phyloP scores from a whole-genome alignment of 2,329 filamentous ascomycete species.

The Alternaria incomplexa region DNA sequence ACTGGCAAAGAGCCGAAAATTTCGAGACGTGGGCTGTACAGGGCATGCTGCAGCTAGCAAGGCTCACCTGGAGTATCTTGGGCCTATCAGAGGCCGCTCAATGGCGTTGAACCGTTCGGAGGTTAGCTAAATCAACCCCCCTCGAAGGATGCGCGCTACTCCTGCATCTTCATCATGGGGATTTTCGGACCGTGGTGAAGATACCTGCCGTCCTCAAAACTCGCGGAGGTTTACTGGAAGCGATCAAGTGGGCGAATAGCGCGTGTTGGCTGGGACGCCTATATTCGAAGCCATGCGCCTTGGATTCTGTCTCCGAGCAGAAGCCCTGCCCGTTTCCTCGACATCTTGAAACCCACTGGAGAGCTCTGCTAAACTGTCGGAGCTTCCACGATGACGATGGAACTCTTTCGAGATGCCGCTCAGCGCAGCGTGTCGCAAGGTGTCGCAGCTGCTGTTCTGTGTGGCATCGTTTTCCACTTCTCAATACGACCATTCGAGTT shows the following conservation, averaged over 20 bases:
- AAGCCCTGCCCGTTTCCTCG: background rate
- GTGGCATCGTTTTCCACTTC: slow-evolving; percentile 29
- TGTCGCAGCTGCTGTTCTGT: slow-evolving; percentile 9
- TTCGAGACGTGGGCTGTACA: background rate
- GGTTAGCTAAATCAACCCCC: background rate
- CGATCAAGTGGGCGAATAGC: background rate
- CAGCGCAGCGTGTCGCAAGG: background rate
- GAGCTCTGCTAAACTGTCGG: background rate
- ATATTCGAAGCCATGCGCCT: background rate
- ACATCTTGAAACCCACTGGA: background rate
- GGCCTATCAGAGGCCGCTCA: background rate
- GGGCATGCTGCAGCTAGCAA: background rate
- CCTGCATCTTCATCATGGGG: background rate
- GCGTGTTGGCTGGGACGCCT: background rate
- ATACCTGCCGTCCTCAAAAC: background rate
- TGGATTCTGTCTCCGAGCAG: background rate
- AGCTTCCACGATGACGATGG: background rate
- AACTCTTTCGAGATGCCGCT: slow-evolving; percentile 1
- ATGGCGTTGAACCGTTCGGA: background rate
- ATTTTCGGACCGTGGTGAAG: background rate
- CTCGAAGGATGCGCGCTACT: background rate
- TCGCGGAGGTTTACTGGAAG: background rate
- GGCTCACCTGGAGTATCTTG: no score
- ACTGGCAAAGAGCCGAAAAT: background rate
- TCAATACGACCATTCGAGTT: slow-evolving; percentile 26